phyloP scores from a whole-genome alignment of 2,329 filamentous ascomycete species.

The Sclerotinia glacialis region DNA sequence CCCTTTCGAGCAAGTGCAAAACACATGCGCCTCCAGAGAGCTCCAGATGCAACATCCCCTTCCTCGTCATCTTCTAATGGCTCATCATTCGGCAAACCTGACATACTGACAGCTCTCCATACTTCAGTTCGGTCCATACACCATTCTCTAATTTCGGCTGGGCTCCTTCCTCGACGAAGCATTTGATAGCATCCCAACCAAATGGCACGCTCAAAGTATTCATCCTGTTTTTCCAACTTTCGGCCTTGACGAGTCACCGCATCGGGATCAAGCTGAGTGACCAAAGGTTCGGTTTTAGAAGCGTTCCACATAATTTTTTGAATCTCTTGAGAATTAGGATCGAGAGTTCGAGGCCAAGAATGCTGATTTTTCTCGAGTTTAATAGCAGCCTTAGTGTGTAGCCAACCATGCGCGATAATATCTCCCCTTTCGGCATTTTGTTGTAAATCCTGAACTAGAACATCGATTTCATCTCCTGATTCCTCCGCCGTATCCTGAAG shows the following conservation, averaged over 20 bases:
- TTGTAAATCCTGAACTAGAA: conserved; percentile 73
- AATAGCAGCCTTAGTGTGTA: conserved; percentile 85
- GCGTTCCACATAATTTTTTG: conserved; percentile 55
- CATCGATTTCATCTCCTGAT: conserved; percentile 68
- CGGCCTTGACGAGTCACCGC: conserved; percentile 76
- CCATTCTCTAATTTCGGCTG: conserved; percentile 77
- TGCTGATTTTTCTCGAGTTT: conserved; percentile 84
- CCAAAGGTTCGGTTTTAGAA: conserved; percentile 60
- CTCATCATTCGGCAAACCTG: conserved; percentile 62
- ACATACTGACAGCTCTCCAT: conserved; percentile 84
- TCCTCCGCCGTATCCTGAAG: conserved; percentile 72
- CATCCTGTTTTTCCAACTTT: conserved; percentile 75
- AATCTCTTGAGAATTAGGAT: conserved; percentile 58
- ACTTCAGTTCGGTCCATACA: conserved; percentile 80
- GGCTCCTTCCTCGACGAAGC: conserved; percentile 75
- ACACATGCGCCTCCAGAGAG: conserved; percentile 78
- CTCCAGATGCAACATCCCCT: conserved; percentile 48
- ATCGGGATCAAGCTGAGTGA: conserved; percentile 91
- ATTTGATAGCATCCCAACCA: conserved; percentile 96
- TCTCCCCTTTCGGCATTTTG: conserved; percentile 74
- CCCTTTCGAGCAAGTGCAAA: conserved; percentile 67
- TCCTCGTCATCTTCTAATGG: conserved; percentile 46
- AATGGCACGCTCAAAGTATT: conserved; percentile 83
- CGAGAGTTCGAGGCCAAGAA: conserved; percentile 62
- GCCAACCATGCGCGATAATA: conserved; percentile 83